Evolutionary conservation across 257 asterid genomes (phyloP), one percentile per base, ranked within the genome.

Genomic region (Forsythia viridissima): DNA sequence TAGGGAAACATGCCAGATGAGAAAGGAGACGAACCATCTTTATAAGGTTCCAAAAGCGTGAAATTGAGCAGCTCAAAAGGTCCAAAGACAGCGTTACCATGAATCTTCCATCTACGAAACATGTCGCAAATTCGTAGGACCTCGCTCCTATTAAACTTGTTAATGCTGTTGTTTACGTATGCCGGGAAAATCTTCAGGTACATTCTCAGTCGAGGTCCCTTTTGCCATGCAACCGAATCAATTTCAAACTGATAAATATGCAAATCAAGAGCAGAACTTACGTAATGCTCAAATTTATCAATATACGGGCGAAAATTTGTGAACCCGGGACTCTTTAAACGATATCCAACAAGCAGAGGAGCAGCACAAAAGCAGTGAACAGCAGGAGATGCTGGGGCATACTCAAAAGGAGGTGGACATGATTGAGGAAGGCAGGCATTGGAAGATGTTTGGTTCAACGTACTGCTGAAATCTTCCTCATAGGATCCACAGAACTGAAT

Each of bases 291-390:
- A 86, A 91, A 96, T 71, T 72, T 21, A 76, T 85, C 12, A 13
- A 72, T 40, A 61, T 92, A 96, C 40, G 98, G 91, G 37, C 48
- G 72, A 82, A 91, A 93, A 85, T 93, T 92, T 2, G 81, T 84
- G 84, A 96, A 91, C 38, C 97, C 97, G n/a, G 98, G 99, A 85
- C 98, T 93, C 86, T 96, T 96, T 77, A 96, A 81, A 79, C 99
- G 91, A 80, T 90, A 96, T 76, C 97, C 97, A 77, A 96, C 89
- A 77, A 82, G 85, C 46, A 96, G 78, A 21, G 99, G 99, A 73
- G 83, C 94, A 71, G 94, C 91, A 84, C 99, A 96, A 83, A 90
- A 84, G 86, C 99, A 96, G n/a, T 11, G 70, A 21, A 66, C 36
- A 11, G 40, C 63, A 52, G 97, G 88, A 83, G 90, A 80, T 69